Conservation (phyloP, 768 basidiomycete species). For the Mycena alexandri region DNA sequence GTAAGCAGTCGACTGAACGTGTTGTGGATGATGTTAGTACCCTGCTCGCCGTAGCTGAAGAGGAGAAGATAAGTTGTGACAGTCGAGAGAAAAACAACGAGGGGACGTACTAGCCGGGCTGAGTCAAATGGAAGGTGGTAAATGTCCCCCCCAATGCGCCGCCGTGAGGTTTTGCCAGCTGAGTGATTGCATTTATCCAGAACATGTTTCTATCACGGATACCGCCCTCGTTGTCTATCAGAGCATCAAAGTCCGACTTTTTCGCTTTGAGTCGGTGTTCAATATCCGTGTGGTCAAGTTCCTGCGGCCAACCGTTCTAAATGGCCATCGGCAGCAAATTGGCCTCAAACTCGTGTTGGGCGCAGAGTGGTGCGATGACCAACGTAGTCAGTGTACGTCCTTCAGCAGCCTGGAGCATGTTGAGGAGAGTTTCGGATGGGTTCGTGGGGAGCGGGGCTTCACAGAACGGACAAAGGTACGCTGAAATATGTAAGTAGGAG, state of each 20-base stretch:
- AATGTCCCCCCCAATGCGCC: neutral
- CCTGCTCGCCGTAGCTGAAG: constrained; percentile 13
- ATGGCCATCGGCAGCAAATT: neutral
- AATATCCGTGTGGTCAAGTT: neutral
- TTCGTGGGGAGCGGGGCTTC: neutral
- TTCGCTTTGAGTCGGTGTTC: neutral
- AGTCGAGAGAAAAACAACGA: neutral
- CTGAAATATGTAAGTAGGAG: too few relatives aligned
- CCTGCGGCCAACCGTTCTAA: neutral
- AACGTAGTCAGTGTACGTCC: neutral
- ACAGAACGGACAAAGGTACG: neutral
- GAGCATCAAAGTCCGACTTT: neutral
- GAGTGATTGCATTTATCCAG: neutral
- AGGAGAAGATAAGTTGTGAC: neutral
- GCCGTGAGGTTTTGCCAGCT: neutral
- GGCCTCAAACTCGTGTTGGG: neutral
- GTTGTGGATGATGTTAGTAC: neutral
- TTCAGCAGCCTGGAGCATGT: neutral
- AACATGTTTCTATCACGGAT: neutral
- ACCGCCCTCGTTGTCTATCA: neutral
- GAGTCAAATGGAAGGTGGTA: neutral
- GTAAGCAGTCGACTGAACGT: neutral
- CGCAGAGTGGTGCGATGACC: neutral
- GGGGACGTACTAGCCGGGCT: neutral
- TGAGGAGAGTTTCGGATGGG: neutral